These are phyloP conservation scores for Sedum album DNA, from an alignment of 164 flowering plant species.

Conservation along the genomic window DNA sequence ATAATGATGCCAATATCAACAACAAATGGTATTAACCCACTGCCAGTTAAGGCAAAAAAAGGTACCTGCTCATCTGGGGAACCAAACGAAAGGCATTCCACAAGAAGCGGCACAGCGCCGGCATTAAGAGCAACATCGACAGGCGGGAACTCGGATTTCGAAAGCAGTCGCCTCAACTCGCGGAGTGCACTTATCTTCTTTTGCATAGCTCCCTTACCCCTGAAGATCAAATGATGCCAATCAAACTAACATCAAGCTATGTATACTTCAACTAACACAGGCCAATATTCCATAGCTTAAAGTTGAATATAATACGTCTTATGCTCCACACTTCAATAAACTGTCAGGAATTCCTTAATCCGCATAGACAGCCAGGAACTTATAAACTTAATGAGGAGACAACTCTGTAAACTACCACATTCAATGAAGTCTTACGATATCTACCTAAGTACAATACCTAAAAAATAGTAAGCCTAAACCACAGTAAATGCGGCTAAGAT, in stretches of 20 bases:
- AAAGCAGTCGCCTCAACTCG: constrained; percentile 69
- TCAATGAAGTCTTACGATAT: too few species aligned
- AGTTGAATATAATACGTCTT: too few species aligned
- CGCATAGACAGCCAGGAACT: too few species aligned
- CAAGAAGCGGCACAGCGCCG: constrained; percentile 73
- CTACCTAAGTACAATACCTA: too few species aligned
- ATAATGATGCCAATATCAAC: not conserved
- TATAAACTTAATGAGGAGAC: too few species aligned
- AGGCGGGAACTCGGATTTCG: constrained; percentile 82
- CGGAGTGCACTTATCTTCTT: constrained; percentile 66
- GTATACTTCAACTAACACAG: not conserved
- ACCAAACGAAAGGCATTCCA: constrained; percentile 91
- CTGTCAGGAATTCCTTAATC: too few species aligned
- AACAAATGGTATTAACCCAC: not conserved
- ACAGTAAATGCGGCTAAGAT: too few species aligned
- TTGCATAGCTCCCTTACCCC: constrained; percentile 84
- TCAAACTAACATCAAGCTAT: not conserved
- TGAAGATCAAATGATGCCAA: constrained; percentile 16
- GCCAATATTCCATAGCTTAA: too few species aligned
- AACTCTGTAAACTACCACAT: too few species aligned
- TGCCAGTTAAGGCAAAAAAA: not conserved
- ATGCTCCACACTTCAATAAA: too few species aligned
- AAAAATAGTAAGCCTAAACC: too few species aligned
- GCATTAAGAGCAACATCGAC: constrained; percentile 71
- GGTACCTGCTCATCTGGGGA: constrained; percentile 96